These are phyloP conservation scores for Collybia sordida DNA, from an alignment of 768 basidiomycete species.

Conservation along the genomic window DNA sequence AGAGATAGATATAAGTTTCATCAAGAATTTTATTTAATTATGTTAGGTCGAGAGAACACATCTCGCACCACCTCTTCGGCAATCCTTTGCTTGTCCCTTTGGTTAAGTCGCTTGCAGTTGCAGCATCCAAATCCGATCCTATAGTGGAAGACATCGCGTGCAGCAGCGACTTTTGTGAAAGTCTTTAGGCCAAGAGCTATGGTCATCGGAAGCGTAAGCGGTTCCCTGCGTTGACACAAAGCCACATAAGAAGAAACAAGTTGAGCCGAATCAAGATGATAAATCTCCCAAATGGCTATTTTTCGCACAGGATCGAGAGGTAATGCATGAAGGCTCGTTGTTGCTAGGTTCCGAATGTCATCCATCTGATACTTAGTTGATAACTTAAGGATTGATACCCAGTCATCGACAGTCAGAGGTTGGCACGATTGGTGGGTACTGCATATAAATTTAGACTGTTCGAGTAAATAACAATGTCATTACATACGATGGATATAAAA, in stretches of 20 bases:
- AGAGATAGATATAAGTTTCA: too few species aligned
- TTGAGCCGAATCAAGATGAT: conserved; percentile 27
- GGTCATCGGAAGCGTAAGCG: conserved; percentile 31
- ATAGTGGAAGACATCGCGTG: conserved; percentile 29
- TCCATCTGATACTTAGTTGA: conserved; percentile 32
- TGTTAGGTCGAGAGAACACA: conserved; percentile 1
- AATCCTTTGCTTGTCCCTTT: conserved; percentile 2
- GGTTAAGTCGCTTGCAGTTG: background rate
- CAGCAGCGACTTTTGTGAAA: conserved; percentile 31
- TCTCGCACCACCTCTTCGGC: conserved; percentile 6
- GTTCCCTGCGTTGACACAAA: conserved; percentile 28
- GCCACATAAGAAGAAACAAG: conserved; percentile 26
- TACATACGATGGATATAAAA: conserved; percentile 52
- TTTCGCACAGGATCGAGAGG: conserved; percentile 31
- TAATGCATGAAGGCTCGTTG: conserved; percentile 23
- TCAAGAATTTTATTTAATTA: too few species aligned
- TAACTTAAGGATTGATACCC: conserved; percentile 33
- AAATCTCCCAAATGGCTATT: conserved; percentile 35
- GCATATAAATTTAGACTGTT: conserved; percentile 3
- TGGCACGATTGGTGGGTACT: conserved; percentile 16
- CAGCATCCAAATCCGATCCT: conserved; percentile 19
- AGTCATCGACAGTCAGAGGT: conserved; percentile 22
- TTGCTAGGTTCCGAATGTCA: conserved; percentile 24
- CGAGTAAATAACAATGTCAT: background rate
- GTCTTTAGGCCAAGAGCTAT: conserved; percentile 30